phyloP scores from a whole-genome alignment of 2,329 filamentous ascomycete genomes.

The Talaromyces sp. region DNA sequence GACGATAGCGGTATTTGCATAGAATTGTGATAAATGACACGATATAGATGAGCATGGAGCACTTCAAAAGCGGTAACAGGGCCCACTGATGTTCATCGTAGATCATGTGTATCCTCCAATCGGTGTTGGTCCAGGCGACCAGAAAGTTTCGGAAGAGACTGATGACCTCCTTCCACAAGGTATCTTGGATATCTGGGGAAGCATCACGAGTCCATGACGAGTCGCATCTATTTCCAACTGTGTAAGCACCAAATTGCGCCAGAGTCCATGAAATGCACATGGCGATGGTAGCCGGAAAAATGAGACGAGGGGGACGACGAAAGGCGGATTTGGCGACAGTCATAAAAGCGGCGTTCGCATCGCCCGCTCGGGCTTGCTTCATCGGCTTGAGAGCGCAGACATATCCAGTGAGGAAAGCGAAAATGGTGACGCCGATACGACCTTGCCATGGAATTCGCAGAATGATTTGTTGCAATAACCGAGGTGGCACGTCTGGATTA shows the following conservation, averaged over 20 bases:
- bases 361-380: constrained; percentile 46
- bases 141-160: constrained; percentile 45
- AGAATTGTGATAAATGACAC: constrained; percentile 41
- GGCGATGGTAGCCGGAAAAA: constrained; percentile 50
- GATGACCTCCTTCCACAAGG: constrained; percentile 42
- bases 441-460: constrained; percentile 54
- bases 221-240: constrained; percentile 45
- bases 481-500: constrained; percentile 37
- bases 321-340: constrained; percentile 51
- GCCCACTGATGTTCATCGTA: constrained; percentile 55
- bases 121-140: constrained; percentile 45
- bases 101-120: constrained; percentile 47
- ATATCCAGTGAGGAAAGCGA: constrained; percentile 53
- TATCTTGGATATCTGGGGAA: constrained; percentile 41
- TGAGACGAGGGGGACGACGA: constrained; percentile 48
- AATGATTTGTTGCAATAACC: constrained; percentile 48
- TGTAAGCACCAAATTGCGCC: constrained; percentile 47
- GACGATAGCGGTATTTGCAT: constrained; percentile 46
- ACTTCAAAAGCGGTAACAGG: constrained; percentile 46
- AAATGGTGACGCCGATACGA: constrained; percentile 52
- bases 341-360: constrained; percentile 41
- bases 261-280: constrained; percentile 48
- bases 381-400: constrained; percentile 53
- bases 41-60: constrained; percentile 49
- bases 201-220: constrained; percentile 50